A percentile compares a stretch with the other conserved stretches of the same genome.
Conservation (phyloP, 2,329 filamentous ascomycete genomes). For the Pezicula neosporulosa region DNA sequence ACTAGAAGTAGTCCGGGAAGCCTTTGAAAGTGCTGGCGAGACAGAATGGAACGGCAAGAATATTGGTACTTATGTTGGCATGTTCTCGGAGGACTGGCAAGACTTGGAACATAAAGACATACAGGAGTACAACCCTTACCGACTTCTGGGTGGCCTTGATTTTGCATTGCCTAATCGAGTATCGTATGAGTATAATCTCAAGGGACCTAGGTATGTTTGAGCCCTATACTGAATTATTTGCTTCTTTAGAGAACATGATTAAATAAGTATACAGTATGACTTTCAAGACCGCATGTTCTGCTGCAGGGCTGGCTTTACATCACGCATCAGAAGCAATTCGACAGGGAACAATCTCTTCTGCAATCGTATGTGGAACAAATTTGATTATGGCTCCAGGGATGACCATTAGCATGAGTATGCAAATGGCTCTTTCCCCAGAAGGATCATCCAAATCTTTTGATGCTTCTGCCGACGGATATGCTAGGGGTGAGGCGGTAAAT, state of each 20-base stretch:
- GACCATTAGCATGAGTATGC: conserved; percentile 2
- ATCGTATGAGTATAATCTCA: conserved; percentile 31
- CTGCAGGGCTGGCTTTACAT: conserved; percentile 49
- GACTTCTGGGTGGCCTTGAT: conserved; percentile 5
- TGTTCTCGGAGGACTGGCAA: conserved; percentile 7
- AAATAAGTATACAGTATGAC: too few relatives aligned
- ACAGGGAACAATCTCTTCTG: conserved; percentile 33
- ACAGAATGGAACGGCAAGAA: conserved; percentile 10
- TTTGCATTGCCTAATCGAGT: conserved; percentile 24
- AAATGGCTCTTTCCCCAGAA: conserved; percentile 12
- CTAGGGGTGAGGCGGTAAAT: conserved; percentile 56
- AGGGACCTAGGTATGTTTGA: conserved; percentile 20
- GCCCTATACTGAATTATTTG: too few relatives aligned
- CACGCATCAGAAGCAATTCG: conserved; percentile 37
- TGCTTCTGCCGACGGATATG: conserved; percentile 54
- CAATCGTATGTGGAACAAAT: conserved; percentile 11
- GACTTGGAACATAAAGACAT: conserved; percentile 4
- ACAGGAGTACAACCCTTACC: background rate
- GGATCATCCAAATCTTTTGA: conserved; percentile 51
- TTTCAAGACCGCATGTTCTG: conserved; percentile 49
- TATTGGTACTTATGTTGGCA: conserved; percentile 11
- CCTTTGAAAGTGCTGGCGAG: conserved; percentile 19
- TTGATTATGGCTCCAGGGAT: conserved; percentile 9
- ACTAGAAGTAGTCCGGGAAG: conserved; percentile 23
- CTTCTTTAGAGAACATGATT: too few relatives aligned